These are phyloP conservation scores for Neopestalotiopsis clavispora DNA, from an alignment of 2,329 filamentous ascomycete genomes.

Conservation along the genomic window DNA sequence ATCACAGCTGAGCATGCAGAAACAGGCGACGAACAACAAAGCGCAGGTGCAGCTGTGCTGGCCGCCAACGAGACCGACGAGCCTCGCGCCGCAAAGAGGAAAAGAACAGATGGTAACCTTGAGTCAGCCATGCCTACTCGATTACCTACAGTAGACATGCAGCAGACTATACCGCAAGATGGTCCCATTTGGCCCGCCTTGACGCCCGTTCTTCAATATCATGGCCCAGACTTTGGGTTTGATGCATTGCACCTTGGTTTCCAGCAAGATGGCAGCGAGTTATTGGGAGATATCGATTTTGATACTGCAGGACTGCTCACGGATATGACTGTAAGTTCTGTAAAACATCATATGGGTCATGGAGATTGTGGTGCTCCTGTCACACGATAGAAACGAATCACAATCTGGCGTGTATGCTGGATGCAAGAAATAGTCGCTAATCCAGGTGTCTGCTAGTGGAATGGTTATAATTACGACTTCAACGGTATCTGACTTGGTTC, in stretches of 20 bases:
- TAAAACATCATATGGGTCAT: neutral
- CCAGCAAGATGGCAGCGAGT: neutral
- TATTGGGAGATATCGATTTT: neutral
- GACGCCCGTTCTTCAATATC: slow-evolving; percentile 16
- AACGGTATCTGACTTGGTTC: neutral
- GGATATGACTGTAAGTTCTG: neutral
- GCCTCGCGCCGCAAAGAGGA: neutral
- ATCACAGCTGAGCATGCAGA: neutral
- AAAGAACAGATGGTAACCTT: neutral
- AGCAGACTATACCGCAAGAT: neutral
- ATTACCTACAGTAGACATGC: too few species aligned
- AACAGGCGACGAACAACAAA: neutral
- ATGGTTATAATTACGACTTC: neutral
- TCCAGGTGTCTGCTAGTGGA: neutral
- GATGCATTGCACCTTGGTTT: slow-evolving; percentile 15
- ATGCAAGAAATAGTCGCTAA: neutral
- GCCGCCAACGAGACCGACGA: neutral
- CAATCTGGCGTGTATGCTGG: neutral
- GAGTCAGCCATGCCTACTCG: neutral
- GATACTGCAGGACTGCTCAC: neutral
- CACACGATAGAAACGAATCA: neutral
- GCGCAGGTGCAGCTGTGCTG: neutral
- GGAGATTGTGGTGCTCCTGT: too few species aligned
- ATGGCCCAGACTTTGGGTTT: slow-evolving; percentile 22
- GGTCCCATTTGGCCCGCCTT: neutral